Percentiles rank a stretch among this genome's conserved stretches.
Conservation (phyloP, 1,284 basidiomycete genomes). For the Ceratorhiza oryzae-sativae region DNA sequence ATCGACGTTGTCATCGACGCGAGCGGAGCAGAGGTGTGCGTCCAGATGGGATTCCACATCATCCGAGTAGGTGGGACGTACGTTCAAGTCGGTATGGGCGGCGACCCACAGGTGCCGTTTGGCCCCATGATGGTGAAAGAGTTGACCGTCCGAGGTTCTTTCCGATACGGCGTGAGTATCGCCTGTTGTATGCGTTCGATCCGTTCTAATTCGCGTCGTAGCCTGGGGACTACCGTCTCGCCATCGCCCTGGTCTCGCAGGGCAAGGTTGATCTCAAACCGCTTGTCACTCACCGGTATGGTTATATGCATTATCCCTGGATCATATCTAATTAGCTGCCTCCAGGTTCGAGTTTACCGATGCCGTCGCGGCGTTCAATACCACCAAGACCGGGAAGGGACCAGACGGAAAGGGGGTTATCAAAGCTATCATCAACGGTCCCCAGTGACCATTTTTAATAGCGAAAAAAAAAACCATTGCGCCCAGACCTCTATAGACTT, state of each 20-base stretch:
- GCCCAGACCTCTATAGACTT: not conserved
- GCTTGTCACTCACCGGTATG: constrained; percentile 65
- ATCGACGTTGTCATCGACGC: constrained; percentile 68
- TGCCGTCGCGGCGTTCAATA: constrained; percentile 60
- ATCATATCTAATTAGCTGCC: not conserved
- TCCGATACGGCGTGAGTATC: constrained; percentile 59
- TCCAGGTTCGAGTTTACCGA: constrained; percentile 55
- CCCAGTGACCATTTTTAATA: too few species aligned
- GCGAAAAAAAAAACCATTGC: not conserved
- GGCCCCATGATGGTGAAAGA: constrained; percentile 74
- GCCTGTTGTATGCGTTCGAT: constrained; percentile 7
- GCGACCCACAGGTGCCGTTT: constrained; percentile 52
- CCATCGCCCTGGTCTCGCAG: constrained; percentile 59
- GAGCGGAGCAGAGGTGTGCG: constrained; percentile 66
- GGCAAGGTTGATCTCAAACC: constrained; percentile 60
- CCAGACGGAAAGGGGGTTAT: constrained; percentile 59
- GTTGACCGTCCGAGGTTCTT: constrained; percentile 81
- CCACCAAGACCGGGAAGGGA: constrained; percentile 71
- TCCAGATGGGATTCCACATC: constrained; percentile 61
- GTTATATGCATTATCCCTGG: constrained; percentile 34
- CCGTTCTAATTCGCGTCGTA: constrained; percentile 47
- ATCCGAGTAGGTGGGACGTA: constrained; percentile 76
- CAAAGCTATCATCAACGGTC: constrained; percentile 74
- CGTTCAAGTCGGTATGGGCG: constrained; percentile 52
- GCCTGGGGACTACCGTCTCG: constrained; percentile 73